A percentile compares a stretch with the other conserved stretches of the same genome.
phyloP scores from a whole-genome alignment of 192 early-diverging fungal genomes.

The Backusella parvicylindrica region DNA sequence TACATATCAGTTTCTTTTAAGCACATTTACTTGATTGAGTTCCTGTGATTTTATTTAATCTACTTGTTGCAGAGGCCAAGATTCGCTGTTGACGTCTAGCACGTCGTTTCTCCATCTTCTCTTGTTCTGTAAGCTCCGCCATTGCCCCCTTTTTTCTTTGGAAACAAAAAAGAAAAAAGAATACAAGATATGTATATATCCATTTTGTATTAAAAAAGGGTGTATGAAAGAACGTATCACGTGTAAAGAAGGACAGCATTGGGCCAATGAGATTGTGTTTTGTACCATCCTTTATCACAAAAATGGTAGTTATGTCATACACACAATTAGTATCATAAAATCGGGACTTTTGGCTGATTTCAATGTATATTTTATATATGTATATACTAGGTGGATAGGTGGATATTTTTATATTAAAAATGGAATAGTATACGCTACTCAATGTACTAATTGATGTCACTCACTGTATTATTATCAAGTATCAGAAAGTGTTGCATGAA shows the following conservation, averaged over 20 bases:
- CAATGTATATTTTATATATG: background rate
- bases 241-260: background rate
- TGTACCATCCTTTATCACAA: background rate
- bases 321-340: background rate
- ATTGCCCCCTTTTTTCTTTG: background rate
- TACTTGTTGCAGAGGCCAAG: slow-evolving; percentile 25
- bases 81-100: slow-evolving; percentile 30
- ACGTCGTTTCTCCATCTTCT: slow-evolving; percentile 27
- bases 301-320: background rate
- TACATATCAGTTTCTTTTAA: background rate
- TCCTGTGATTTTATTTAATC: slow-evolving; percentile 33
- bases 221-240: background rate
- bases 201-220: background rate
- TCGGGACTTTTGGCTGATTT: background rate
- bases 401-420: background rate
- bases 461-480: no score
- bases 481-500: no score
- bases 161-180: background rate
- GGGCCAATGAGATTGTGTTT: background rate
- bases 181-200: background rate
- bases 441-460: no score
- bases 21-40: slow-evolving; percentile 26
- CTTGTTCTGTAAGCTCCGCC: slow-evolving; percentile 23
- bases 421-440: no score
- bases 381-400: no score